Conservation (phyloP, 371 early-diverging fungal genomes). For the Smittium mucronatum region DNA sequence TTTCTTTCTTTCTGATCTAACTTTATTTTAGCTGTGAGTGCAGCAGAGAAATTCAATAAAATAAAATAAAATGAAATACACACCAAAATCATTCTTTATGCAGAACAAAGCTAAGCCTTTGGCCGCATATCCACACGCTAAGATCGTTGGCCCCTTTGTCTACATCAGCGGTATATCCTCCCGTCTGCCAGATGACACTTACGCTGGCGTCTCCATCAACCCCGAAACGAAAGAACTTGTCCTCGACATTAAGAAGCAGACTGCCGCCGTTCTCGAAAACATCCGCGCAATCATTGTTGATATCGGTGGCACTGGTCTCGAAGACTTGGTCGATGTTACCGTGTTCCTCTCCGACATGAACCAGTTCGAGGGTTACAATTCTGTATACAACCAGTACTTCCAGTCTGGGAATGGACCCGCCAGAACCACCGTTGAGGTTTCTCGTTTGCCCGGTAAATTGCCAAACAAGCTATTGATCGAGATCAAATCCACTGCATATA, state of each 20-base stretch:
- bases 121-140: slow-evolving; percentile 38
- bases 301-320: slow-evolving; percentile 7
- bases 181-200: slow-evolving; percentile 33
- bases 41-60: no score
- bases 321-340: slow-evolving; percentile 12
- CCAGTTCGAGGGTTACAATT: slow-evolving; percentile 10
- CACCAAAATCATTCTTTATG: not conserved
- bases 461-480: slow-evolving; percentile 12
- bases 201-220: slow-evolving; percentile 30
- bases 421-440: slow-evolving; percentile 14
- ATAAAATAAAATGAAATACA: not conserved
- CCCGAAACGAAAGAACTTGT: slow-evolving; percentile 25
- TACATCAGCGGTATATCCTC: slow-evolving; percentile 35
- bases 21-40: no score
- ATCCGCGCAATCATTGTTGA: slow-evolving; percentile 3
- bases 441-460: slow-evolving; percentile 12
- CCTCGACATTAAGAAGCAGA: slow-evolving; percentile 33
- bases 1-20: no score
- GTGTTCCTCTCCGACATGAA: slow-evolving; percentile 15
- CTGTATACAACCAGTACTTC: slow-evolving; percentile 14
- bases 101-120: slow-evolving; percentile 16
- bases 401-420: slow-evolving; percentile 2
- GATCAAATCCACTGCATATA: slow-evolving; percentile 12
- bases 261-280: slow-evolving; percentile 34
- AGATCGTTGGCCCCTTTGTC: slow-evolving; percentile 26